These are phyloP conservation scores for Rhododendron ferrugineum DNA, from an alignment of 148 eudicot species.

Conservation along the genomic window DNA sequence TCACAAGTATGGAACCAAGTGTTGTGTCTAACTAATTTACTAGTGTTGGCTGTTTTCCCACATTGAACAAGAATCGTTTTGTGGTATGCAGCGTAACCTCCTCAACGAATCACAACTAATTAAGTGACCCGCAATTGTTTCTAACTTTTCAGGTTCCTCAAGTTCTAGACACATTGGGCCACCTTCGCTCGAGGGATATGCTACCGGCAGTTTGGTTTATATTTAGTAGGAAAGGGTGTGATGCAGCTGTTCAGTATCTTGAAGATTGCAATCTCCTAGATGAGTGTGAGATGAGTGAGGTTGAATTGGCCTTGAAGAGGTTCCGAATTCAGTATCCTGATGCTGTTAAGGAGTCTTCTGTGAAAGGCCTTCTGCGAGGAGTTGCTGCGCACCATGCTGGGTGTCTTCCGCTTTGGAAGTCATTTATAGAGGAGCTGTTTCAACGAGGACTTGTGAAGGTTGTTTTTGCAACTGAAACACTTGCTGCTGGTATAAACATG, in stretches of 20 bases:
- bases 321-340: conserved; percentile 84
- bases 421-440: conserved; percentile 91
- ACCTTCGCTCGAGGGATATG: conserved; percentile 78
- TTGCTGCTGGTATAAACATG: conserved; percentile 99
- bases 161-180: conserved; percentile 79
- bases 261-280: conserved; percentile 74
- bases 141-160: conserved; percentile 67
- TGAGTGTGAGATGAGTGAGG: conserved; percentile 84
- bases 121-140: not conserved
- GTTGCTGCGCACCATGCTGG: conserved; percentile 99
- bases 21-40: conserved; percentile 12
- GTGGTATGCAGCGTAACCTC: not conserved
- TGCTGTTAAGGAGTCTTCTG: conserved; percentile 88
- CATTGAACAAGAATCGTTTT: not conserved
- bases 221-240: conserved; percentile 99
- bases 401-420: conserved; percentile 95
- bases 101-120: conserved; percentile 9
- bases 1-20: conserved; percentile 58
- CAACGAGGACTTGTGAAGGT: conserved; percentile 90
- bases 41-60: conserved; percentile 1
- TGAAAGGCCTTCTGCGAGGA: conserved; percentile 75
- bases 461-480: conserved; percentile 97
- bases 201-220: conserved; percentile 99
- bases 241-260: conserved; percentile 93
- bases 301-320: conserved; percentile 78